Evolutionary conservation across 371 early-diverging fungal genomes (phyloP).

Genomic region (Coemansia sp.): DNA sequence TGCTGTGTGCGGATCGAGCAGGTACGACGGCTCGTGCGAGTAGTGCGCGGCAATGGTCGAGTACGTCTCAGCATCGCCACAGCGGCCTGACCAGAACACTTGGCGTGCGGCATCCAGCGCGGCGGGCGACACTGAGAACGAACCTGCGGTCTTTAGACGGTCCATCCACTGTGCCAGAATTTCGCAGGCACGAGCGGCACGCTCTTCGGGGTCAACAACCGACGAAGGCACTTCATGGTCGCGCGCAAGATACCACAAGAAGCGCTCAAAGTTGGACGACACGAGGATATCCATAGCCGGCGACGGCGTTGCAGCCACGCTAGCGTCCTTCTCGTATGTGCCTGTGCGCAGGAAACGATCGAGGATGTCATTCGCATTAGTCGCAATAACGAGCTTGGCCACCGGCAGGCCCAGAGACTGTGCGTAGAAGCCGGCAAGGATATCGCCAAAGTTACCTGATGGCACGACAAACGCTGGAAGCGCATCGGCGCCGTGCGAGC

Average conservation of each 20-base stretch:
- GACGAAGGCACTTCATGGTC: conserved; percentile 54
- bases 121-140: conserved; percentile 67
- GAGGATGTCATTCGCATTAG: conserved; percentile 96
- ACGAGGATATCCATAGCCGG: conserved; percentile 98
- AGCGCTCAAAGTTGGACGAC: conserved; percentile 95
- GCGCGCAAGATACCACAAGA: conserved; percentile 85
- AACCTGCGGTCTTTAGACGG: conserved; percentile 67
- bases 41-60: conserved; percentile 71
- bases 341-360: conserved; percentile 88
- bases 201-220: conserved; percentile 36
- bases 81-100: conserved; percentile 74
- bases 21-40: conserved; percentile 55
- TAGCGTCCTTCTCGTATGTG: conserved; percentile 68
- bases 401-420: conserved; percentile 90
- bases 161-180: conserved; percentile 79
- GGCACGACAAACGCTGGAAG: conserved; percentile 86
- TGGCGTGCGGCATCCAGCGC: conserved; percentile 68
- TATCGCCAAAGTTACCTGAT: conserved; percentile 99
- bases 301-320: conserved; percentile 79
- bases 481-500: conserved; percentile 57
- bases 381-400: conserved; percentile 79
- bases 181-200: conserved; percentile 59
- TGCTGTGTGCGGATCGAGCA: conserved; percentile 96
- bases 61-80: conserved; percentile 71
- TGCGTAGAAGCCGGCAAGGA: conserved; percentile 94